phyloP scores from a whole-genome alignment of 2,329 filamentous ascomycete genomes.

The Phyllosticta capitalensis region DNA sequence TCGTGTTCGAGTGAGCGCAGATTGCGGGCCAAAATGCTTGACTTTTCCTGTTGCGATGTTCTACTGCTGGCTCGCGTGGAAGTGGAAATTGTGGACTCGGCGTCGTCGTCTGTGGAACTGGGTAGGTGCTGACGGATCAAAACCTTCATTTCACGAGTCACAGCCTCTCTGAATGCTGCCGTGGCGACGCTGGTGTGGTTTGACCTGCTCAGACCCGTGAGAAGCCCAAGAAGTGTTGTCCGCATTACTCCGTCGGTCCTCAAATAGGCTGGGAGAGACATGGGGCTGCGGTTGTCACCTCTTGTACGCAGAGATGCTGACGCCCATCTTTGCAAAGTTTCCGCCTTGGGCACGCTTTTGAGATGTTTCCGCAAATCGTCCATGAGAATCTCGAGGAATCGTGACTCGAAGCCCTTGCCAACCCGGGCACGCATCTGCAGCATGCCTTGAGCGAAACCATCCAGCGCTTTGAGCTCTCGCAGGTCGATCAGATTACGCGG shows the following conservation, averaged over 20 bases:
- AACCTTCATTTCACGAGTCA: conserved; percentile 76
- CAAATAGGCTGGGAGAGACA: conserved; percentile 69
- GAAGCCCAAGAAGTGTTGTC: conserved; percentile 56
- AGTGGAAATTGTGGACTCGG: conserved; percentile 75
- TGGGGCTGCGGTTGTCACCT: conserved; percentile 52
- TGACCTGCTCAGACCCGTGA: conserved; percentile 73
- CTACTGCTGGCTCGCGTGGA: conserved; percentile 66
- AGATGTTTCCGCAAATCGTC: conserved; percentile 74
- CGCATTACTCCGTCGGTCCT: conserved; percentile 62
- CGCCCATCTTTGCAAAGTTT: conserved; percentile 79
- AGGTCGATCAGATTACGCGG: conserved; percentile 54
- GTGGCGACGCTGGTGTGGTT: conserved; percentile 73
- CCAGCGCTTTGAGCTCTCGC: conserved; percentile 65
- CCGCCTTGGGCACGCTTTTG: conserved; percentile 57
- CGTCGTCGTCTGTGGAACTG: conserved; percentile 89
- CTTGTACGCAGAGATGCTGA: conserved; percentile 63
- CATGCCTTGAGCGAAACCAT: conserved; percentile 70
- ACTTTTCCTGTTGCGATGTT: conserved; percentile 77
- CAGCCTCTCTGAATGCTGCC: conserved; percentile 71
- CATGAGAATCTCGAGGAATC: conserved; percentile 69
- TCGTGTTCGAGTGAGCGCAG: conserved; percentile 71
- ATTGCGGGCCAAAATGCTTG: conserved; percentile 77
- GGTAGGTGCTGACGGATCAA: conserved; percentile 79
- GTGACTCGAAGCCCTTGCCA: conserved; percentile 75
- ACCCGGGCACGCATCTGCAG: conserved; percentile 67